Conservation (phyloP, 2,329 filamentous ascomycete species). For the Sporothrix protearum region DNA sequence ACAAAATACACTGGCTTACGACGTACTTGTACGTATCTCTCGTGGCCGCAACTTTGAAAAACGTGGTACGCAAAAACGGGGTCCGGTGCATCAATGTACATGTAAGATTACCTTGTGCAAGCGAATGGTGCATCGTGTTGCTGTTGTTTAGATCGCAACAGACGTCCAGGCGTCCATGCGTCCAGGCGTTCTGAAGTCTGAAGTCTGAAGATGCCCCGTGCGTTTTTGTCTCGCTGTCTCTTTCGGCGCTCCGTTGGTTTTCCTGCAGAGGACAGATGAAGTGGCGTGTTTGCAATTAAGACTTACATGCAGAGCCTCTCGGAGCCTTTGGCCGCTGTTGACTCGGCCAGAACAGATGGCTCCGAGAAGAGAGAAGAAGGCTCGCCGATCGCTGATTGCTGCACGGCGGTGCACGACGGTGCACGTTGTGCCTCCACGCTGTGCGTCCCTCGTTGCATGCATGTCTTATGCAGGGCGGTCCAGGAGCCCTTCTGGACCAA, state of each 20-base stretch:
- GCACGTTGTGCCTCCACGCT: neutral
- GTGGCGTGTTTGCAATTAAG: neutral
- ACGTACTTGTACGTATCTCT: neutral
- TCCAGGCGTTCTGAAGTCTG: neutral
- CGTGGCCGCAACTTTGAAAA: neutral
- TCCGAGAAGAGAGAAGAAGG: neutral
- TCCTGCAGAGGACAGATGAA: neutral
- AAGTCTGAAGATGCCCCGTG: neutral
- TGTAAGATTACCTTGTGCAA: too few species aligned
- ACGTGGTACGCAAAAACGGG: conserved; percentile 9
- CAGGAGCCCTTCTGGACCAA: conserved; percentile 5
- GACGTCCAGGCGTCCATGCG: too few species aligned
- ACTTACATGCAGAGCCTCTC: neutral
- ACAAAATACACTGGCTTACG: neutral
- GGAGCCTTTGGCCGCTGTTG: neutral
- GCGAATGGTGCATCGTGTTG: neutral
- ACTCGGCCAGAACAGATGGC: neutral
- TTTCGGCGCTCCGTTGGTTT: neutral
- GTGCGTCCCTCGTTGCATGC: neutral
- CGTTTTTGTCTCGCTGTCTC: neutral
- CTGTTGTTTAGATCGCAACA: neutral
- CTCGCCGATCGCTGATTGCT: neutral
- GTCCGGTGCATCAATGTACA: neutral
- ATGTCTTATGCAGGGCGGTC: conserved; percentile 7
- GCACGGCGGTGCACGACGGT: neutral